Evolutionary conservation across 2,329 filamentous ascomycete species (phyloP), one percentile per base, ranked within the genome.

Genomic region (Bipolaris cookei): DNA sequence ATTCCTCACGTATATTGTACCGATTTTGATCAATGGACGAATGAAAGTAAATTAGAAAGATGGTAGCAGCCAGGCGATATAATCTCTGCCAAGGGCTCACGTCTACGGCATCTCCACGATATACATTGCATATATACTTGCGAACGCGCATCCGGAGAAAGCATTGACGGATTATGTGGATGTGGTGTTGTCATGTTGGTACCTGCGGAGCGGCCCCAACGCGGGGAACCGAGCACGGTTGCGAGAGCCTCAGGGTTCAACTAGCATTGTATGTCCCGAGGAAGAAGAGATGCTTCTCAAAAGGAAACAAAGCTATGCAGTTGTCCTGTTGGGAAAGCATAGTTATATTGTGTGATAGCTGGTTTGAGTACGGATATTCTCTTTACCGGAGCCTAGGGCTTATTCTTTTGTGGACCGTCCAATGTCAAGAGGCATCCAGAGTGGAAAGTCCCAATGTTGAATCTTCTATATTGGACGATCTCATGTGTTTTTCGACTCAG

Each of bases 211-310:
- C 54, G 54, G 43, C 44, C 50, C 54, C 54, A 42, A 54, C 53
- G 54, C 47, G 54, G 54, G 54, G 54, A 57, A 57, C 54, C 54
- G 54, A 53, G 37, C 25, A 32, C 21, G 50, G 51, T 18, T 47
- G 37, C 37, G 35, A 18, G 14, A 56, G 41, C 42, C 25, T 32
- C 48, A 16, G n/a, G 45, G 34, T 47, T 47, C 45, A 47, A 35
- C 16, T 10, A 23, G 25, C 34, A 25, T 28, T 16, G 7, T 34
- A 48, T 14, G 20, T 48, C 23, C 34, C 21, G 45, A 37, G 11
- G 28, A 48, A 14, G 23, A 20, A 32, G 30, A 32, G 16, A 25
- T 11, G 11, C 6, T 21, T 16, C 20, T 13, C n/a, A 38, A 38
- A 38, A 18, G 18, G 5, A 6, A 14, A 38, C 39, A 8, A n/a